phyloP scores from a whole-genome alignment of 2,329 filamentous ascomycete genomes.

The Aspergillus awamori region DNA sequence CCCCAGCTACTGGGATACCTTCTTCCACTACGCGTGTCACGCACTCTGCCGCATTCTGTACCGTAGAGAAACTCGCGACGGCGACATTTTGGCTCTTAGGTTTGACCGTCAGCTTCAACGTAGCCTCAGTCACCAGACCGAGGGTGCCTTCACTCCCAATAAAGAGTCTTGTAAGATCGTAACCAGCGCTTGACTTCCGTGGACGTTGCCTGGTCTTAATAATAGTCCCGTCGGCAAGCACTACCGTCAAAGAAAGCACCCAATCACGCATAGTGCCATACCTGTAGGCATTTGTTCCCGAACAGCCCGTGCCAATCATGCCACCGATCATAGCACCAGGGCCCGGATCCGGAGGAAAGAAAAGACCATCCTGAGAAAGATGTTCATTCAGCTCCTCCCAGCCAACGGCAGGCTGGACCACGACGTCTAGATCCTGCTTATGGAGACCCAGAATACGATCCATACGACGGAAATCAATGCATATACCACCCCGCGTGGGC shows the following conservation, averaged over 20 bases:
- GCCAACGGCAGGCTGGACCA: constrained; percentile 78
- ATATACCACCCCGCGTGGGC: constrained; percentile 78
- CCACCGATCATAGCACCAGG: constrained; percentile 92
- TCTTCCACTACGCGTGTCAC: constrained; percentile 77
- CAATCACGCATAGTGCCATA: constrained; percentile 96
- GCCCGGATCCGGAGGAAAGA: constrained; percentile 90
- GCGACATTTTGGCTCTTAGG: constrained; percentile 81
- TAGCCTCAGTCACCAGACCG: constrained; percentile 87
- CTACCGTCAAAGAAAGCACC: constrained; percentile 84
- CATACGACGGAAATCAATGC: constrained; percentile 85
- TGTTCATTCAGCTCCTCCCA: constrained; percentile 86
- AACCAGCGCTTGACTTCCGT: constrained; percentile 86
- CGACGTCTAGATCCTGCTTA: constrained; percentile 74
- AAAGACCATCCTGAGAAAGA: constrained; percentile 71
- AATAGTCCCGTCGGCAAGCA: constrained; percentile 85
- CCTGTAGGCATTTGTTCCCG: constrained; percentile 84
- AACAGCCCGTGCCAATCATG: constrained; percentile 56
- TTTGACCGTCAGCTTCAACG: constrained; percentile 80
- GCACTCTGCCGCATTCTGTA: constrained; percentile 76
- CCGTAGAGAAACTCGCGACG: constrained; percentile 65
- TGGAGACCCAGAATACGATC: constrained; percentile 76
- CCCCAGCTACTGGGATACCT: constrained; percentile 83
- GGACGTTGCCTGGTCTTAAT: constrained; percentile 88
- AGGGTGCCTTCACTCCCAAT: constrained; percentile 91
- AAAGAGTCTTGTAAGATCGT: constrained; percentile 87